These are phyloP conservation scores for Pueraria montana DNA, from an alignment of 306 rosid species.

Conservation along the genomic window DNA sequence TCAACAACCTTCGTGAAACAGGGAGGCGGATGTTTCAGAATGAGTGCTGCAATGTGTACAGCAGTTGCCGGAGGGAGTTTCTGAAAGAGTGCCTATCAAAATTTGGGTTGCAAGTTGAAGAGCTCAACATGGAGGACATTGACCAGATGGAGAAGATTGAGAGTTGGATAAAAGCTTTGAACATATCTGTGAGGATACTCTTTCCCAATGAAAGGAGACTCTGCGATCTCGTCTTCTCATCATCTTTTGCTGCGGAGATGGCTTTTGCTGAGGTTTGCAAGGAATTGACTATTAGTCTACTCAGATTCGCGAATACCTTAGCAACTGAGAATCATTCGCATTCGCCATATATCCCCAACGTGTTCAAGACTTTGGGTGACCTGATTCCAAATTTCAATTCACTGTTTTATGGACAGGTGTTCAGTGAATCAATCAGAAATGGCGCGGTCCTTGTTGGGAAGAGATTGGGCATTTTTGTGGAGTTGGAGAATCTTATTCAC, in stretches of 20 bases:
- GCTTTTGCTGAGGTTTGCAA: slow-evolving; percentile 73
- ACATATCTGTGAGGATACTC: slow-evolving; percentile 64
- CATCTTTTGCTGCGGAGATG: slow-evolving; percentile 59
- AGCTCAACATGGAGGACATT: slow-evolving; percentile 68
- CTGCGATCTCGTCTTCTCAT: slow-evolving; percentile 68
- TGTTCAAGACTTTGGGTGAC: slow-evolving; percentile 67
- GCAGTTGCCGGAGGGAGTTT: slow-evolving; percentile 68
- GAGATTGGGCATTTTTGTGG: not conserved
- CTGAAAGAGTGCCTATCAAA: slow-evolving; percentile 67
- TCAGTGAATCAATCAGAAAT: slow-evolving; percentile 38
- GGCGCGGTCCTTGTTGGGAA: not conserved
- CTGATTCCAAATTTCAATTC: slow-evolving; percentile 47
- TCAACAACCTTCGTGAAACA: slow-evolving; percentile 70
- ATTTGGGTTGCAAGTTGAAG: slow-evolving; percentile 62
- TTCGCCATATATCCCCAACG: slow-evolving; percentile 33
- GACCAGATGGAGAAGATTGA: slow-evolving; percentile 47
- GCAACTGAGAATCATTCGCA: slow-evolving; percentile 53
- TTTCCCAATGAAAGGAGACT: slow-evolving; percentile 78
- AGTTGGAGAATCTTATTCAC: not conserved
- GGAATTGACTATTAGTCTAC: slow-evolving; percentile 61
- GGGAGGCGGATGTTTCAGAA: slow-evolving; percentile 67
- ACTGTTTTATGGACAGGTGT: slow-evolving; percentile 59
- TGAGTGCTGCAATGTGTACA: slow-evolving; percentile 70
- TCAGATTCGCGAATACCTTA: slow-evolving; percentile 65
- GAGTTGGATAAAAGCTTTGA: slow-evolving; percentile 62